These are phyloP conservation scores for Pisolithus tinctorius DNA, from an alignment of 768 basidiomycete species.

Conservation along the genomic window DNA sequence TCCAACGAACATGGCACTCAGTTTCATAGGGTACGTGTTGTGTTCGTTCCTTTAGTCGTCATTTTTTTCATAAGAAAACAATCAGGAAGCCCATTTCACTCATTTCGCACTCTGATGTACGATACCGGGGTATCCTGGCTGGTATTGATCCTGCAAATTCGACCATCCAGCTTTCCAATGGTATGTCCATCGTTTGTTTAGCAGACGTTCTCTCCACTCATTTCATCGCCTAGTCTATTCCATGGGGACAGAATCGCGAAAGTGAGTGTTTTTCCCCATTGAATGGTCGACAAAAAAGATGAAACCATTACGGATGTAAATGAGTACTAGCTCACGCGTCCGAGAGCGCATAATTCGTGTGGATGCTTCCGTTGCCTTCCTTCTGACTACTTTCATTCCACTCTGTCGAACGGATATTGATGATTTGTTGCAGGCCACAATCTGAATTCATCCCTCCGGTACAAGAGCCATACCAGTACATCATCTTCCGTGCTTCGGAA, in stretches of 20 bases:
- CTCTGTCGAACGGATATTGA: slow-evolving; percentile 16
- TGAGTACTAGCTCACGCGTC: slow-evolving; percentile 28
- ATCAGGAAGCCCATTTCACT: slow-evolving; percentile 81
- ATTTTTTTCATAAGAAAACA: slow-evolving; percentile 9
- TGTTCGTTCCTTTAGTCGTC: neutral
- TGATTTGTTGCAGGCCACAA: slow-evolving; percentile 44
- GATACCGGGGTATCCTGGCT: slow-evolving; percentile 81
- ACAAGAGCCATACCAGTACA: slow-evolving; percentile 80
- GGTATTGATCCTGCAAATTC: slow-evolving; percentile 82
- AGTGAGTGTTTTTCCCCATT: slow-evolving; percentile 38
- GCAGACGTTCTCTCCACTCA: neutral
- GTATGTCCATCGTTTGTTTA: slow-evolving; percentile 29
- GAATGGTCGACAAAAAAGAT: slow-evolving; percentile 17
- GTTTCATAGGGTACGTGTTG: slow-evolving; percentile 61
- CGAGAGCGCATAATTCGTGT: slow-evolving; percentile 45
- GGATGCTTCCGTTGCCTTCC: slow-evolving; percentile 64
- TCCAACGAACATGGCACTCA: slow-evolving; percentile 51
- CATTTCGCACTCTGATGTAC: slow-evolving; percentile 86
- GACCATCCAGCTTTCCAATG: slow-evolving; percentile 85
- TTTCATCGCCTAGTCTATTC: slow-evolving; percentile 50
- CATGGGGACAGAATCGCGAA: slow-evolving; percentile 82
- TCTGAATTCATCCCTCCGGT: slow-evolving; percentile 79
- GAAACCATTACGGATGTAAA: slow-evolving; percentile 36
- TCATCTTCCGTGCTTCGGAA: slow-evolving; percentile 87
- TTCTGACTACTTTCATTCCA: slow-evolving; percentile 34